Evolutionary conservation across 2,329 filamentous ascomycete genomes (phyloP).

Genomic region (Neofusicoccum parvum): DNA sequence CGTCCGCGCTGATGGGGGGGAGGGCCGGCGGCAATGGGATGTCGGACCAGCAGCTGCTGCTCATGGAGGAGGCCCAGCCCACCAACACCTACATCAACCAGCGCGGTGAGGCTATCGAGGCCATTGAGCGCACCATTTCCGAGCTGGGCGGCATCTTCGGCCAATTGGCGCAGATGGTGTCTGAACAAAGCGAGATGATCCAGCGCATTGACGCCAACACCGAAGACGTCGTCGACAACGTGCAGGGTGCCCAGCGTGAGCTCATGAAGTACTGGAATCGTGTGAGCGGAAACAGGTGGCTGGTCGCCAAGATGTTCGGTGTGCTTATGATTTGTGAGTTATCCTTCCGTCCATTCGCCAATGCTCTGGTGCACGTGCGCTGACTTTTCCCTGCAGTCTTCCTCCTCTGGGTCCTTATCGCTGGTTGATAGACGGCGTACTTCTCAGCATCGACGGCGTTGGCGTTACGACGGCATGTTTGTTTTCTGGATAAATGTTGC

Average conservation of each 20-base stretch:
- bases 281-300: slow-evolving; percentile 92
- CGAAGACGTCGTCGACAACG: slow-evolving; percentile 96
- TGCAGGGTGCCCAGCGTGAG: slow-evolving; percentile 93
- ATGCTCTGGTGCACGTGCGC: not conserved
- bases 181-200: slow-evolving; percentile 96
- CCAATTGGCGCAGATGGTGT: slow-evolving; percentile 94
- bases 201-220: slow-evolving; percentile 97
- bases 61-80: slow-evolving; percentile 90
- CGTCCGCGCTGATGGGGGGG: slow-evolving; percentile 20
- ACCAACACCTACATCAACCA: slow-evolving; percentile 90
- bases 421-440: slow-evolving; percentile 43
- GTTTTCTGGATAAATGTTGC: slow-evolving; percentile 5
- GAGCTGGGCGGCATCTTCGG: slow-evolving; percentile 93
- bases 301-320: slow-evolving; percentile 82
- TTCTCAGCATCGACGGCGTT: not conserved
- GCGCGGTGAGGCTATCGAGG: slow-evolving; percentile 91
- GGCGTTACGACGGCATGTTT: not conserved
- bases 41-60: slow-evolving; percentile 77
- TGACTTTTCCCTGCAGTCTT: slow-evolving; percentile 34
- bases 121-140: slow-evolving; percentile 91
- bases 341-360: not conserved
- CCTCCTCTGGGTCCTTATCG: slow-evolving; percentile 69
- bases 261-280: slow-evolving; percentile 95
- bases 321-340: slow-evolving; percentile 85
- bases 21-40: slow-evolving; percentile 46